Evolutionary conservation across 495 filamentous ascomycete species (phyloP).

Genomic region (Cryomyces antarcticus): DNA sequence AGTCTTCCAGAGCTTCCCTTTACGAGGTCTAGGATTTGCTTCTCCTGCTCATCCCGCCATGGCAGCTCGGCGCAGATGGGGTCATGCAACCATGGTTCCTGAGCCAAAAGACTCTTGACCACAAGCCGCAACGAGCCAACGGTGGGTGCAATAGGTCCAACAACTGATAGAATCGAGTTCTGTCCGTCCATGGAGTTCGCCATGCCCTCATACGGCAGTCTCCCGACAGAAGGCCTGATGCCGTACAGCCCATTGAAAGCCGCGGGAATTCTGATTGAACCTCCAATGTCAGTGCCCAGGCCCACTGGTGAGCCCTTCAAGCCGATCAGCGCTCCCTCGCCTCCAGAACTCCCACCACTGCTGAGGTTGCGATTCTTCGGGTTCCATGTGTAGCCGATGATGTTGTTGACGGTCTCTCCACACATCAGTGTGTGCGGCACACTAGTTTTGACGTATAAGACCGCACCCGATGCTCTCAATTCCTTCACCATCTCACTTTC

Average conservation of each 20-base stretch:
- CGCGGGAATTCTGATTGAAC: constrained; percentile 29
- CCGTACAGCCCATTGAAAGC: constrained; percentile 27
- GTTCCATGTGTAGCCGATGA: constrained; percentile 20
- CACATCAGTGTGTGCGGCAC: constrained; percentile 41
- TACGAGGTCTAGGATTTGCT: constrained; percentile 25
- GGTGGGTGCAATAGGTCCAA: constrained; percentile 34
- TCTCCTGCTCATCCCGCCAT: constrained; percentile 35
- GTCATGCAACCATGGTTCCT: constrained; percentile 44
- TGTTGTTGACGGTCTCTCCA: constrained; percentile 34
- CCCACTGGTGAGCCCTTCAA: constrained; percentile 16
- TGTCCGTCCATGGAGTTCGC: constrained; percentile 39
- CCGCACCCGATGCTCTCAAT: constrained; percentile 35
- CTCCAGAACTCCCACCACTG: constrained; percentile 16
- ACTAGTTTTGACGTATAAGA: constrained; percentile 46
- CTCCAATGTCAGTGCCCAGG: constrained; percentile 25
- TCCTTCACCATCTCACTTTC: constrained; percentile 21
- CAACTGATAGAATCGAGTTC: constrained; percentile 32
- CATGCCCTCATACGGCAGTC: constrained; percentile 31
- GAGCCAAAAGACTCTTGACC: constrained; percentile 31
- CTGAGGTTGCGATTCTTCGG: constrained; percentile 18
- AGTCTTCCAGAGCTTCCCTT: constrained; percentile 15
- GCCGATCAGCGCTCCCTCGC: constrained; percentile 21
- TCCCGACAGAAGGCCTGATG: constrained; percentile 21
- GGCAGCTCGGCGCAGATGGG: constrained; percentile 39
- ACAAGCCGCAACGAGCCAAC: constrained; percentile 29